phyloP scores from a whole-genome alignment of 106 monocot genomes.

The Posidonia australis region DNA sequence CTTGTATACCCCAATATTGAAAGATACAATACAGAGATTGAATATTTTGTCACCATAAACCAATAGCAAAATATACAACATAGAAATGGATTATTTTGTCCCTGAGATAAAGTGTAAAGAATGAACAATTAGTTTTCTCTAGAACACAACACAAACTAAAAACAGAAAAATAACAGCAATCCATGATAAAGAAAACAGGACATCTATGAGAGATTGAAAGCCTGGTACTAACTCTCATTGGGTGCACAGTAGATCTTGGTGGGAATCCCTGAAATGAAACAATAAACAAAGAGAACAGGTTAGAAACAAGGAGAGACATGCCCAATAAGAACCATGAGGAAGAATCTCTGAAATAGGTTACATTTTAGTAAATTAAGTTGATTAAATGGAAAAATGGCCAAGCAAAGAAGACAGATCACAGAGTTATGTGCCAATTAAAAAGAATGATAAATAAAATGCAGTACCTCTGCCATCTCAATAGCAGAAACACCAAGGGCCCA shows the following conservation, averaged over 20 bases:
- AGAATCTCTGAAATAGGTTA: neutral
- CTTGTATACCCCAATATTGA: too few species aligned
- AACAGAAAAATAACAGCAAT: too few species aligned
- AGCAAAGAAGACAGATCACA: too few species aligned
- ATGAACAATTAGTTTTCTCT: too few species aligned
- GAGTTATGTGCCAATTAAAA: neutral
- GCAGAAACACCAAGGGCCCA: constrained; percentile 99
- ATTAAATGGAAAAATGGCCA: neutral
- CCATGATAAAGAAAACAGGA: too few species aligned
- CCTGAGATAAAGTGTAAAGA: too few species aligned
- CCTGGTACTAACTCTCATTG: constrained; percentile 78
- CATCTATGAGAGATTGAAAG: neutral
- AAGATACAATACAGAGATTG: too few species aligned
- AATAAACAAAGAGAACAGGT: neutral
- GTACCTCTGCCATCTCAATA: constrained; percentile 99
- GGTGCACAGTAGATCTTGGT: constrained; percentile 90
- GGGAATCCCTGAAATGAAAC: constrained; percentile 63
- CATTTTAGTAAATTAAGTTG: neutral
- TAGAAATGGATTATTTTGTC: too few species aligned
- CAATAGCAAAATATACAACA: too few species aligned
- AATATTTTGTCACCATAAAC: too few species aligned
- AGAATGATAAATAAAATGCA: constrained; percentile 3
- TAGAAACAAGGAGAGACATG: neutral
- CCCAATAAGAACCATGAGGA: neutral
- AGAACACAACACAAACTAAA: too few species aligned